Percentiles rank a stretch among this genome's conserved stretches.
Evolutionary conservation across 352 stramenopile genomes (phyloP).

Genomic region (Pythium rishiriense): DNA sequence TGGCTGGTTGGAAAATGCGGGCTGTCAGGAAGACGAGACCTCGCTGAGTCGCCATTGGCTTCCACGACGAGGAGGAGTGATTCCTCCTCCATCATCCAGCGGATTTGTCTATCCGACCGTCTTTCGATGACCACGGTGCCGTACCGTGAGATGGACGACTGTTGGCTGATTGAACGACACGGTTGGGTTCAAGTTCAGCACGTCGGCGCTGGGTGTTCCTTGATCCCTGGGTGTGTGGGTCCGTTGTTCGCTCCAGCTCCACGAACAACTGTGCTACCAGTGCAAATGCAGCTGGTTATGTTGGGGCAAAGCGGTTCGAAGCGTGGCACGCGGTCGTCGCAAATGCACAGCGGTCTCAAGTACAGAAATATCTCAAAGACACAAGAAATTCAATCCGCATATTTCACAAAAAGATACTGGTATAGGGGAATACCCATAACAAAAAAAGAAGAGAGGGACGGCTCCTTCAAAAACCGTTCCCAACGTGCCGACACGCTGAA

Average conservation of each 20-base stretch:
- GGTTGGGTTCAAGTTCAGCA: neutral
- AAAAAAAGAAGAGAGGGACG: neutral
- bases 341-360: too few species aligned
- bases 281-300: too few species aligned
- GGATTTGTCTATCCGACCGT: neutral
- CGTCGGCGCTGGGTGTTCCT: neutral
- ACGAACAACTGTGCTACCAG: too few species aligned
- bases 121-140: neutral
- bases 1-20: slow-evolving; percentile 9
- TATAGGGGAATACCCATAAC: too few species aligned
- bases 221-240: neutral
- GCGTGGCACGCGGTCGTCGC: too few species aligned
- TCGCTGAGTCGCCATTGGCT: too few species aligned
- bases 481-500: neutral
- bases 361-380: too few species aligned
- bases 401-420: too few species aligned
- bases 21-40: too few species aligned
- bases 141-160: neutral
- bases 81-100: neutral
- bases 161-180: neutral
- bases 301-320: too few species aligned
- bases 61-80: neutral
- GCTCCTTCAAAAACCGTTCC: neutral
- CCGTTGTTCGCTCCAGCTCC: too few species aligned
- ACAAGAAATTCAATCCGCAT: too few species aligned